phyloP scores from a whole-genome alignment of 345 rosid species.

The Clausena lansium region DNA sequence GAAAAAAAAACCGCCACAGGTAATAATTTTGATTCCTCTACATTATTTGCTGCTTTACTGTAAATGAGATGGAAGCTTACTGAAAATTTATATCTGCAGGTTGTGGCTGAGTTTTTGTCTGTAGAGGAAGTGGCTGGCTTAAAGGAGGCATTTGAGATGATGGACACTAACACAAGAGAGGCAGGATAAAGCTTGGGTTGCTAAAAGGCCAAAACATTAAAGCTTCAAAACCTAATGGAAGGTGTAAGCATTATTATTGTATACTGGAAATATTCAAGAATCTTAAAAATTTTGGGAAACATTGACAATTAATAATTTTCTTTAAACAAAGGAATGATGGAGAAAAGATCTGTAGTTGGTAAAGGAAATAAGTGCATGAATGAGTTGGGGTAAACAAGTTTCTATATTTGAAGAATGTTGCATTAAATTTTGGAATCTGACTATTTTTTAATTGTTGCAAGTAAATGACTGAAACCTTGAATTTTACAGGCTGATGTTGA shows the following conservation, averaged over 20 bases:
- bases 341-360: neutral
- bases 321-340: neutral
- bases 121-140: slow-evolving; percentile 94
- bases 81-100: slow-evolving; percentile 42
- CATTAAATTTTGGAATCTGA: neutral
- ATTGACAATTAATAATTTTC: neutral
- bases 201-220: slow-evolving; percentile 79
- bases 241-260: slow-evolving; percentile 53
- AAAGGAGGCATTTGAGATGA: slow-evolving; percentile 82
- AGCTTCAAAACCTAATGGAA: slow-evolving; percentile 86
- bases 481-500: slow-evolving; percentile 79
- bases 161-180: slow-evolving; percentile 73
- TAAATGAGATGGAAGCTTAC: neutral
- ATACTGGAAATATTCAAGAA: neutral
- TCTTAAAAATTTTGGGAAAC: neutral
- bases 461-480: slow-evolving; percentile 11
- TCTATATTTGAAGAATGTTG: neutral
- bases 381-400: neutral
- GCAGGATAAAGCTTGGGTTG: slow-evolving; percentile 72
- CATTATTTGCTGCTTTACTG: neutral
- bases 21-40: slow-evolving; percentile 21
- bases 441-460: neutral
- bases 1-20: slow-evolving; percentile 87
- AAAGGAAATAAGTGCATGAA: neutral
- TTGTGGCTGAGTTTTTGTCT: slow-evolving; percentile 89